Conservation (phyloP, 345 rosid genomes). For the Populus deltoides region DNA sequence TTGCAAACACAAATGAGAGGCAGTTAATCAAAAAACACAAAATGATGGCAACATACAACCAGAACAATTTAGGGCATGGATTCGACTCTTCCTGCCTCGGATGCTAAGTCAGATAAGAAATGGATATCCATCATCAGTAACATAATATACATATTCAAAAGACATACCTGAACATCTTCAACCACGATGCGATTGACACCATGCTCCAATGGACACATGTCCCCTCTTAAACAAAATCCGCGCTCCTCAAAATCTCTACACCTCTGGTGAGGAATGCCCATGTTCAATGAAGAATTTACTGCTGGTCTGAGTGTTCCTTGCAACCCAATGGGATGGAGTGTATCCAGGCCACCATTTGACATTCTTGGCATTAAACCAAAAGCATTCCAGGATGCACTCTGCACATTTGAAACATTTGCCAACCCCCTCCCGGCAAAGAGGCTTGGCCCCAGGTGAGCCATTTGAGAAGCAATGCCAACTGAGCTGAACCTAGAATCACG, state of each 20-base stretch:
- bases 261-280: conserved; percentile 74
- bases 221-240: conserved; percentile 97
- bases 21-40: neutral
- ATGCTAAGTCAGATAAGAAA: conserved; percentile 2
- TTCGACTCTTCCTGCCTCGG: neutral
- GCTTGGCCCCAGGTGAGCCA: conserved; percentile 52
- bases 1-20: neutral
- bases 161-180: conserved; percentile 91
- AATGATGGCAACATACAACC: neutral
- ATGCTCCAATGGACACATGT: conserved; percentile 99
- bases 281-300: conserved; percentile 51
- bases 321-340: conserved; percentile 63
- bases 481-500: conserved; percentile 63
- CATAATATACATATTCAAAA: neutral
- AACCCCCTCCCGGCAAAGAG: conserved; percentile 76
- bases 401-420: conserved; percentile 59
- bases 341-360: conserved; percentile 73
- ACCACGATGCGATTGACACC: conserved; percentile 96
- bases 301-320: conserved; percentile 73
- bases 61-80: neutral
- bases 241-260: conserved; percentile 99
- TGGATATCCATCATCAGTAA: neutral
- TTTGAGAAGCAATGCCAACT: conserved; percentile 67
- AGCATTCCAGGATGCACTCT: conserved; percentile 64
- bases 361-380: conserved; percentile 80